Conservation (phyloP, 2,329 filamentous ascomycete species). For the Colletotrichum costaricense region DNA sequence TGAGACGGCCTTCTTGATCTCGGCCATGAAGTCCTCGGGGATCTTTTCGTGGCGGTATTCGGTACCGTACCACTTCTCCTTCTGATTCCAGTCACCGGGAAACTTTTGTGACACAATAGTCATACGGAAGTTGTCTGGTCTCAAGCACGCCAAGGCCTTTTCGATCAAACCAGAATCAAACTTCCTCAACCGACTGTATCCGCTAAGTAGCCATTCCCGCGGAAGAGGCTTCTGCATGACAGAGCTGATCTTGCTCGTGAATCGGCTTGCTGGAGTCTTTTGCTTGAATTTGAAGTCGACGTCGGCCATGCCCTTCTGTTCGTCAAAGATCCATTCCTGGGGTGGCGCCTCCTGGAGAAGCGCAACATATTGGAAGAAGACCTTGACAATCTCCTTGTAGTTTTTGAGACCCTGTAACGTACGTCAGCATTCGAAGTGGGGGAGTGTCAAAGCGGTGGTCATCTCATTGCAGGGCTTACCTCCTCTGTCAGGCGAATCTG, state of each 20-base stretch:
- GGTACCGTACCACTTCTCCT: constrained; percentile 98
- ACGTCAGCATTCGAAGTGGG: constrained; percentile 13
- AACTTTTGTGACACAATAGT: constrained; percentile 85
- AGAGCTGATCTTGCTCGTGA: constrained; percentile 85
- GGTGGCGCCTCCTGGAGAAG: constrained; percentile 84
- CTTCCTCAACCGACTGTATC: constrained; percentile 77
- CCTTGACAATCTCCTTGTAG: constrained; percentile 84
- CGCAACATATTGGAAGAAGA: constrained; percentile 91
- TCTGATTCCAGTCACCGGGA: constrained; percentile 86
- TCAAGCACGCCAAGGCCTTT: constrained; percentile 77
- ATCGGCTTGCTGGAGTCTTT: constrained; percentile 89
- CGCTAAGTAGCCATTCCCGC: constrained; percentile 88
- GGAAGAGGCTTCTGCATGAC: constrained; percentile 93
- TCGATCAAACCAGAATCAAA: constrained; percentile 85
- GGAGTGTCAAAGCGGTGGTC: background rate
- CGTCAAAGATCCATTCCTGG: constrained; percentile 93
- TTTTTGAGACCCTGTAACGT: constrained; percentile 73
- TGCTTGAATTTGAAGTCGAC: constrained; percentile 96
- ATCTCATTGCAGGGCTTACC: constrained; percentile 53
- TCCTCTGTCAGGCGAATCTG: constrained; percentile 86
- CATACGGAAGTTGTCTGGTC: constrained; percentile 90
- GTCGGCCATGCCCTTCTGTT: constrained; percentile 89
- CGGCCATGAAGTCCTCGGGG: constrained; percentile 77
- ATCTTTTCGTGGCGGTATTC: constrained; percentile 90
- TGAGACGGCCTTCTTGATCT: constrained; percentile 73